Evolutionary conservation across 2,329 filamentous ascomycete species (phyloP), one percentile per base, ranked within the genome.

Genomic region (Fusarium sp.): DNA sequence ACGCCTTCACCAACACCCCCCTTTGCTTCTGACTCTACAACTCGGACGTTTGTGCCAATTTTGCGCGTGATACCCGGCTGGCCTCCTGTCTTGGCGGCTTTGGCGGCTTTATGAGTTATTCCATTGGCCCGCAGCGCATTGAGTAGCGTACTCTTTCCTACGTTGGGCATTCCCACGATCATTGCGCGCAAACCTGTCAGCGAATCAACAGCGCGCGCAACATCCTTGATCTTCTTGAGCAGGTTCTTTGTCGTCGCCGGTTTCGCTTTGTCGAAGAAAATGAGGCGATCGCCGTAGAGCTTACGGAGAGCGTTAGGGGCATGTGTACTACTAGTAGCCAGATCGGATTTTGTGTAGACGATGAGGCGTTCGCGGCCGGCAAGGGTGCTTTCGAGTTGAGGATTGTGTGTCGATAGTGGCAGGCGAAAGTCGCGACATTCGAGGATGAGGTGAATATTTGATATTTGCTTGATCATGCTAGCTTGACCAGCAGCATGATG

Each of bases 111-210:
- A 20, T 84, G 83, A 47, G 75, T 74, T 2, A 75, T 85, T 39
- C 93, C 93, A 19, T 85, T 82, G 39, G 84, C 86, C 20, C 96
- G 90, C 47, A 98, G 85, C 17, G 89, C 87, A 77, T 99, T 99
- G 40, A 99, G 87, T n/a, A 99, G 83, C 2, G 94, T 94, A 45
- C 93, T 97, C 80, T 99, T 99, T 34, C 96, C 96, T 1, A 97
- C 93, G 76, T 99, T 99, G 34, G 96, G 96, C 94, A 99, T 97
- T 55, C 96, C 96, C 15, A 98, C 94, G 1, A 98, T 88, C 77
- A 99, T 86, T 56, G 94, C 87, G 47, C 94, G 88, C 70, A 93
- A 86, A n/a, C 94, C 94, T 9, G 92, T 89, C n/a, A 98, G 80
- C 21, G 86, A 87, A 70, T 88, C 77, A 20, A 77, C 68, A 3